Base-by-base conservation (phyloP, 225 moss, liverwort and hornwort genomes). In the Polytrichum commune region DNA sequence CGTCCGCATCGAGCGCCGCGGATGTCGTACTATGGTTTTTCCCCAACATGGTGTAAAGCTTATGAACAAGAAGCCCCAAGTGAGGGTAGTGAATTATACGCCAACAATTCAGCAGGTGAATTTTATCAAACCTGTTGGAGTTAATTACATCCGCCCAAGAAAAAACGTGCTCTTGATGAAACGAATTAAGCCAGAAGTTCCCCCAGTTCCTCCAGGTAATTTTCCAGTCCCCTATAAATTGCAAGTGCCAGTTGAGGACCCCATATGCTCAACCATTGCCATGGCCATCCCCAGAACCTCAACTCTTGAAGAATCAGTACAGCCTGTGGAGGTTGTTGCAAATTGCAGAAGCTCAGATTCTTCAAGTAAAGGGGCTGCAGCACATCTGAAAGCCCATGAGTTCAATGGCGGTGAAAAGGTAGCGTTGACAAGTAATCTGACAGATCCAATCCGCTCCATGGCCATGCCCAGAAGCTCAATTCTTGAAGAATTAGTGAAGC, bases 1-100 rank as follows among this genome's bases (percentile, higher is more conserved):
- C 38, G 78, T 86, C 18, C 69, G 68, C 35, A 35, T 86, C 19
- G 78, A 83, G 68, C 73, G 77, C 8, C 55, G 27, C 5, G 30
- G 46, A 0, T 25, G 70, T 8, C 61, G 64, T 32, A 73, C 75
- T 18, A 9, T 55, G 27, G 69, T 83, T 8, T 83, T 78, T 19
- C 86, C 80, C 57, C 63, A 63, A 69, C 72, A 54, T 7, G 69
- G 63, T 7, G 55, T 5, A 13, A 72, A 18, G 63, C 20, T 8
- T 62, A 35, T 70, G 24, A 54, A 67, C 19, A 32, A 19, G 24
- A 5, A 55, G 38, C 38, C 77, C 72, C 46, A 16, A 46, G 46
- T 46, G 46, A 13, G 38, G 10, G 16, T 46, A 16, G 16, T 46
- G 46, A 46, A 46, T 4, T 13, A 16, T 46, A 46, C 4, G 3